phyloP scores from a whole-genome alignment of 352 stramenopile genomes.

The Chrysophaeum taylorii region DNA sequence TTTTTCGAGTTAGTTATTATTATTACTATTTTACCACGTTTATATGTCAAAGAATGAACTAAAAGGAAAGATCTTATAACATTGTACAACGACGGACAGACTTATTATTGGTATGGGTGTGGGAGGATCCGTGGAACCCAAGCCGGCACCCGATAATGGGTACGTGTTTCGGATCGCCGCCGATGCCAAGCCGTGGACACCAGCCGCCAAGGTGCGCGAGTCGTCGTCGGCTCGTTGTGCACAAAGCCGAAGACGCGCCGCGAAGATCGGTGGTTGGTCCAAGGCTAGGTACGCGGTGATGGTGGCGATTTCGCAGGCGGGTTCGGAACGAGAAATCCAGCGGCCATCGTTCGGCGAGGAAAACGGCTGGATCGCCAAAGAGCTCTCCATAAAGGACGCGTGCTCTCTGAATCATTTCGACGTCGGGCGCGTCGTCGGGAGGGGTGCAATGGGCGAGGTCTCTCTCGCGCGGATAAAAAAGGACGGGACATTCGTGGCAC shows the following conservation, averaged over 20 bases:
- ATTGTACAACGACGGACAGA: too few relatives aligned
- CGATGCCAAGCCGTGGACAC: background rate
- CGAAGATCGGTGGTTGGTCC: background rate
- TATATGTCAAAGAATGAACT: too few relatives aligned
- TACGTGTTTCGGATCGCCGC: background rate
- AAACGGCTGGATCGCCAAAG: constrained; percentile 19
- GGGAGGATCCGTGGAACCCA: background rate
- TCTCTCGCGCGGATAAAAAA: constrained; percentile 56
- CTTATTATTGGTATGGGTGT: too few relatives aligned
- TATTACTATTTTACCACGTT: too few relatives aligned
- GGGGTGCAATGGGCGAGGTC: constrained; percentile 64
- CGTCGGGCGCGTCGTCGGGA: constrained; percentile 46
- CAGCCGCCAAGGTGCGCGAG: background rate
- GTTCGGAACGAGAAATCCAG: too few relatives aligned
- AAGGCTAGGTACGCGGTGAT: background rate
- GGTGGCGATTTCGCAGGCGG: background rate
- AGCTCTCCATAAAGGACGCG: background rate
- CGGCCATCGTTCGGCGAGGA: background rate
- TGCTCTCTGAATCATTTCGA: constrained; percentile 18
- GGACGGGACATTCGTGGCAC: constrained; percentile 37
- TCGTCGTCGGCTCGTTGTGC: background rate
- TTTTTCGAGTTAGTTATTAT: too few relatives aligned
- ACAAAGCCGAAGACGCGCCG: too few relatives aligned
- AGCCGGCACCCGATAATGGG: background rate
- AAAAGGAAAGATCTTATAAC: too few relatives aligned